Conservation (phyloP, 2,329 filamentous ascomycete genomes). For the Didymella segeticola region DNA sequence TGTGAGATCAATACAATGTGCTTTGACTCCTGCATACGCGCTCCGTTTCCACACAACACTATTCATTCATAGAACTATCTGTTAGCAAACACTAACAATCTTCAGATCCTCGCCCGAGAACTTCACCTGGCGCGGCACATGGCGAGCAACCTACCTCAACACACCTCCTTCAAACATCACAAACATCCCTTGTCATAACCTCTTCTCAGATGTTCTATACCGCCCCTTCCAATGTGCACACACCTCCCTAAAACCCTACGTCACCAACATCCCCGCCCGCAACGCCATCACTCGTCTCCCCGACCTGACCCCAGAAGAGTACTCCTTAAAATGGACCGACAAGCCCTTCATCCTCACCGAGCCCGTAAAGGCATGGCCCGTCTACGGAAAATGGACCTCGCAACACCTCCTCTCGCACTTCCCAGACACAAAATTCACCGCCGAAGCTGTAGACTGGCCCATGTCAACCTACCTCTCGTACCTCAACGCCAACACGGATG, state of each 20-base stretch:
- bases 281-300: slow-evolving; percentile 77
- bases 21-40: neutral
- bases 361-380: slow-evolving; percentile 82
- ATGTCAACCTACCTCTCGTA: slow-evolving; percentile 82
- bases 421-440: slow-evolving; percentile 74
- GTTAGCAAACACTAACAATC: neutral
- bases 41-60: neutral
- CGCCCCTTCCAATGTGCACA: slow-evolving; percentile 90
- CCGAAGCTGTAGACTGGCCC: slow-evolving; percentile 93
- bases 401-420: slow-evolving; percentile 71
- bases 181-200: slow-evolving; percentile 72
- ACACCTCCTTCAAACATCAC: slow-evolving; percentile 62
- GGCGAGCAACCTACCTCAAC: slow-evolving; percentile 79
- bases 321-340: slow-evolving; percentile 76
- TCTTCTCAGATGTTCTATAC: slow-evolving; percentile 91
- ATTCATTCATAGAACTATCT: neutral
- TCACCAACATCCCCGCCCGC: slow-evolving; percentile 70
- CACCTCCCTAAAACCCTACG: slow-evolving; percentile 70
- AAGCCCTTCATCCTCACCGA: slow-evolving; percentile 86
- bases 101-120: slow-evolving; percentile 52
- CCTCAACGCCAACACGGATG: slow-evolving; percentile 79
- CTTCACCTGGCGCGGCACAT: slow-evolving; percentile 79
- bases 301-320: slow-evolving; percentile 75
- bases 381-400: slow-evolving; percentile 75
- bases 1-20: slow-evolving; percentile 3